phyloP scores from a whole-genome alignment of 2,329 filamentous ascomycete species.

The Paracorniculantispora psalliotae region DNA sequence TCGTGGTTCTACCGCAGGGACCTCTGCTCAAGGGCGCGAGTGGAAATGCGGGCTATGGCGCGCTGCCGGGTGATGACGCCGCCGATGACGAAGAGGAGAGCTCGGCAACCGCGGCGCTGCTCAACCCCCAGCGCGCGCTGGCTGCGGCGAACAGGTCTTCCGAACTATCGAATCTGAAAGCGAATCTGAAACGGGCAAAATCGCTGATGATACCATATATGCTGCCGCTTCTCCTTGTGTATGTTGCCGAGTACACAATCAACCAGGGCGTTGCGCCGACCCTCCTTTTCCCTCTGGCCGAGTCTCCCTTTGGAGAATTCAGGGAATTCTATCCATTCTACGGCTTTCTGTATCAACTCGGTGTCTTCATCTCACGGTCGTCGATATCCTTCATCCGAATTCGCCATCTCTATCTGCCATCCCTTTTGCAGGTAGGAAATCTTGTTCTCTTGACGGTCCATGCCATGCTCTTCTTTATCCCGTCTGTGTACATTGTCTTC shows the following conservation, averaged over 20 bases:
- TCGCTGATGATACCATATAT: slow-evolving; percentile 75
- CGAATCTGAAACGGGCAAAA: slow-evolving; percentile 61
- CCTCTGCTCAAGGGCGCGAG: slow-evolving; percentile 48
- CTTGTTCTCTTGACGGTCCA: slow-evolving; percentile 69
- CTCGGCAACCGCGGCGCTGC: slow-evolving; percentile 44
- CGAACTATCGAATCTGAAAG: slow-evolving; percentile 31
- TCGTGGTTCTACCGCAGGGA: slow-evolving; percentile 67
- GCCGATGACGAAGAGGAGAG: slow-evolving; percentile 32
- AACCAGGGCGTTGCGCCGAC: slow-evolving; percentile 93
- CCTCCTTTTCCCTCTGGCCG: slow-evolving; percentile 72
- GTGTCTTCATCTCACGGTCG: slow-evolving; percentile 90
- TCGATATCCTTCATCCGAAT: slow-evolving; percentile 84
- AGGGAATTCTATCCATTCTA: slow-evolving; percentile 94
- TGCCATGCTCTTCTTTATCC: slow-evolving; percentile 74
- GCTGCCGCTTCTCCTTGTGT: slow-evolving; percentile 86
- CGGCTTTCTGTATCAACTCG: slow-evolving; percentile 88
- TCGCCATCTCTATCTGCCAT: slow-evolving; percentile 74
- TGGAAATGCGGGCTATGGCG: slow-evolving; percentile 47
- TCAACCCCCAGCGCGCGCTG: slow-evolving; percentile 38
- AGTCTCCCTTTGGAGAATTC: slow-evolving; percentile 74
- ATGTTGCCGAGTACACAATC: slow-evolving; percentile 94
- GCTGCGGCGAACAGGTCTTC: slow-evolving; percentile 27
- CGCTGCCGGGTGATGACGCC: slow-evolving; percentile 39
- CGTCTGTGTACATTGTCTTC: slow-evolving; percentile 82
- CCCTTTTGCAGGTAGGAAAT: slow-evolving; percentile 76